Percentiles rank a stretch among this genome's conserved stretches.
Conservation (phyloP, 768 basidiomycete species). For the Serendipita sp. region DNA sequence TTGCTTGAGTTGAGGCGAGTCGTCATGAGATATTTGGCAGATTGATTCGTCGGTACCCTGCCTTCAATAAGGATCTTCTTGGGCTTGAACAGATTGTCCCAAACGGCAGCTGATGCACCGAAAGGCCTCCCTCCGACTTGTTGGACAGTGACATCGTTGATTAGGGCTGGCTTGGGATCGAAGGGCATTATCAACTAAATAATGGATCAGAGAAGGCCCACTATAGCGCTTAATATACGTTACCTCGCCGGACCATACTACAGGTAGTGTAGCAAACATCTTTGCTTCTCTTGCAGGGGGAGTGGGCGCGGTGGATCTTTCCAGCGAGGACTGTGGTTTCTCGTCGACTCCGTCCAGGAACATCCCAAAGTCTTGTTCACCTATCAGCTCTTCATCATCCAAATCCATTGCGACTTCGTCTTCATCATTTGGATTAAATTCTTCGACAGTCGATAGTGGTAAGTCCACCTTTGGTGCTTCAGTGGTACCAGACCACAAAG, state of each 20-base stretch:
- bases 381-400: conserved; percentile 27
- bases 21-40: conserved; percentile 62
- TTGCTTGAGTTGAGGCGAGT: conserved; percentile 61
- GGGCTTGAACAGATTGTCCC: conserved; percentile 63
- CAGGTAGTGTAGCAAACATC: conserved; percentile 38
- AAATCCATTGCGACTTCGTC: conserved; percentile 30
- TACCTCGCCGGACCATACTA: conserved; percentile 67
- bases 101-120: conserved; percentile 40
- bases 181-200: conserved; percentile 62
- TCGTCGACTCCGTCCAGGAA: conserved; percentile 41
- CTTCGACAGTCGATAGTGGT: not conserved
- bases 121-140: conserved; percentile 66
- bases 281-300: conserved; percentile 23
- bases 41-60: conserved; percentile 62
- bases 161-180: conserved; percentile 34
- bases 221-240: conserved; percentile 14
- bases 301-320: conserved; percentile 1
- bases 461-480: conserved; percentile 1
- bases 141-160: conserved; percentile 55
- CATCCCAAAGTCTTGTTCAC: conserved; percentile 79
- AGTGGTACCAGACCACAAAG: conserved; percentile 43
- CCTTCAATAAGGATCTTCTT: conserved; percentile 64
- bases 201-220: conserved; percentile 4
- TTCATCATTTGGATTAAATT: conserved; percentile 10
- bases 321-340: conserved; percentile 24